Conservation (phyloP, 441 rosid species). For the Isatis lusitanica region DNA sequence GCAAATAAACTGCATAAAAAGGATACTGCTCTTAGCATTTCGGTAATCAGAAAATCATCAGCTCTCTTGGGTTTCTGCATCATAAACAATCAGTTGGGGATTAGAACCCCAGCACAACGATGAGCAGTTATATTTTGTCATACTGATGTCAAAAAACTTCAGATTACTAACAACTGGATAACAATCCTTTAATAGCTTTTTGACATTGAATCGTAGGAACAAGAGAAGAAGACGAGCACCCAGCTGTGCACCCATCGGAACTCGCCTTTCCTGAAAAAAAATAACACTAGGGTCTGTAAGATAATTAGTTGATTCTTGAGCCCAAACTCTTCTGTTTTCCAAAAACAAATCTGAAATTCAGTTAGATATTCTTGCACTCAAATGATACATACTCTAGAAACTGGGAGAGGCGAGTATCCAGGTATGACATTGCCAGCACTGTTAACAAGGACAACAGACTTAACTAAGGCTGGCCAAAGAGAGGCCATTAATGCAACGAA, state of each 20-base stretch:
- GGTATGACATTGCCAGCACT: slow-evolving; percentile 78
- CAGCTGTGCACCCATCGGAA: slow-evolving; percentile 57
- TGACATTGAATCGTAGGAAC: slow-evolving; percentile 57
- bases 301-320: slow-evolving; percentile 9
- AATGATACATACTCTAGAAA: slow-evolving; percentile 44
- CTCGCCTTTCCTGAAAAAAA: slow-evolving; percentile 54
- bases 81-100: slow-evolving; percentile 10
- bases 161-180: slow-evolving; percentile 71
- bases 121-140: neutral
- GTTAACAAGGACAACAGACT: slow-evolving; percentile 70
- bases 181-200: slow-evolving; percentile 60
- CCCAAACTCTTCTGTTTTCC: neutral
- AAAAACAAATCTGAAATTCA: neutral
- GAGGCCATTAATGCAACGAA: slow-evolving; percentile 59
- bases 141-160: neutral
- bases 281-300: neutral
- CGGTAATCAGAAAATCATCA: slow-evolving; percentile 68
- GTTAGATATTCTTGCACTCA: neutral
- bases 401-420: slow-evolving; percentile 45
- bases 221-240: slow-evolving; percentile 70
- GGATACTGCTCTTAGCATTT: slow-evolving; percentile 98
- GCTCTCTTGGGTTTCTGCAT: slow-evolving; percentile 73
- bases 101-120: slow-evolving; percentile 9
- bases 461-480: slow-evolving; percentile 71
- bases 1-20: slow-evolving; percentile 11